These are phyloP conservation scores for Alternaria brassicae DNA, from an alignment of 2,329 filamentous ascomycete genomes.

Conservation along the genomic window DNA sequence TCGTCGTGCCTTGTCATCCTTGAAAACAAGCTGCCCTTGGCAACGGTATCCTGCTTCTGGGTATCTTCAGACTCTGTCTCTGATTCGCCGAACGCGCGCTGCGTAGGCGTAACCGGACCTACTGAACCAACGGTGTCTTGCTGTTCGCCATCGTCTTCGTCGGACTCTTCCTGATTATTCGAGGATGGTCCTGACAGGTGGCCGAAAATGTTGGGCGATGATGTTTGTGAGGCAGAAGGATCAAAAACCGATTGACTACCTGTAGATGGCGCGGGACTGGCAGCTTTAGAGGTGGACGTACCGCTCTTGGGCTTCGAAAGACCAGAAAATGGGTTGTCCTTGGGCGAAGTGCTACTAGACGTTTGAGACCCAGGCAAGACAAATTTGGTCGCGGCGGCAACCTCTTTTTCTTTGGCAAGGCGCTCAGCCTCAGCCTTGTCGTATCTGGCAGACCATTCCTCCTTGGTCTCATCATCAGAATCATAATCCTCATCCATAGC, in stretches of 20 bases:
- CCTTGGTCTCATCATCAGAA: constrained; percentile 46
- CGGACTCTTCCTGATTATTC: constrained; percentile 40
- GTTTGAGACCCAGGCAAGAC: constrained; percentile 17
- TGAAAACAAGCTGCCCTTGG: constrained; percentile 34
- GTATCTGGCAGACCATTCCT: constrained; percentile 43
- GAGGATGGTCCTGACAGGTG: constrained; percentile 46
- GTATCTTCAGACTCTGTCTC: constrained; percentile 38
- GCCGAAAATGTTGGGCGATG: constrained; percentile 42
- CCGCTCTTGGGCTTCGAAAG: constrained; percentile 32
- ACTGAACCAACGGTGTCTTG: constrained; percentile 20
- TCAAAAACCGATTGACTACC: constrained; percentile 45
- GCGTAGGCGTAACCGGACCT: constrained; percentile 29
- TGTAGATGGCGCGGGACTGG: constrained; percentile 42
- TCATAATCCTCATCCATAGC: constrained; percentile 47
- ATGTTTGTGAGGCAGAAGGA: constrained; percentile 29
- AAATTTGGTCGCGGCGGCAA: constrained; percentile 31
- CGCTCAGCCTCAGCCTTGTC: constrained; percentile 42
- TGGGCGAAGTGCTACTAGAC: constrained; percentile 12
- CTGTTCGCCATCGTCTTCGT: constrained; percentile 31
- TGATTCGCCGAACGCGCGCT: constrained; percentile 33
- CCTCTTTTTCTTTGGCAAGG: constrained; percentile 35
- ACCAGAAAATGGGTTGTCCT: constrained; percentile 25
- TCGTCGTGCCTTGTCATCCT: constrained; percentile 38
- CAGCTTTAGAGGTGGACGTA: constrained; percentile 32
- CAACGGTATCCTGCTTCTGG: constrained; percentile 21